These are phyloP conservation scores for Phytophthora pini DNA, from an alignment of 352 stramenopile genomes.

Conservation along the genomic window DNA sequence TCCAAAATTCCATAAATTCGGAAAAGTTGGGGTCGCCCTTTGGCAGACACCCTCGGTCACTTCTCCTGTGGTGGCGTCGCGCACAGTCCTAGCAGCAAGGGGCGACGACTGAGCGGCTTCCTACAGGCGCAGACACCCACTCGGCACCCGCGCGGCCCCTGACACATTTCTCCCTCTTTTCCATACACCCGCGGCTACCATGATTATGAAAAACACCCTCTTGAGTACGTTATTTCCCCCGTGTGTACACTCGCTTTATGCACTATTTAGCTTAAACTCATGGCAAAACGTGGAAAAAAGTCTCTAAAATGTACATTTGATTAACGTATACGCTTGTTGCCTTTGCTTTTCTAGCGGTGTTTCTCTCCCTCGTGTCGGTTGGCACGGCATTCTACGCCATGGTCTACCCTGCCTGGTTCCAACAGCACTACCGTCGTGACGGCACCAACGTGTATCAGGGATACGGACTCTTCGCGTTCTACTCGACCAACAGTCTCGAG, in stretches of 20 bases:
- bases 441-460: slow-evolving; percentile 80
- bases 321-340: not conserved
- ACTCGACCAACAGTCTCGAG: slow-evolving; percentile 76
- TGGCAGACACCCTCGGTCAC: slow-evolving; percentile 18
- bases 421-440: slow-evolving; percentile 82
- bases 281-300: slow-evolving; percentile 1
- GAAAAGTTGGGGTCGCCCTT: not conserved
- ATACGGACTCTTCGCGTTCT: slow-evolving; percentile 85
- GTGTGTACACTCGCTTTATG: slow-evolving; percentile 16
- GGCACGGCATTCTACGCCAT: slow-evolving; percentile 83
- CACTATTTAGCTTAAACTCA: not conserved
- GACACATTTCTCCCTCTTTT: not conserved
- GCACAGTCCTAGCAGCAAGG: slow-evolving; percentile 10
- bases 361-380: slow-evolving; percentile 78
- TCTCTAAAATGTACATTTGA: not conserved
- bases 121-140: slow-evolving; percentile 15
- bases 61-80: slow-evolving; percentile 40
- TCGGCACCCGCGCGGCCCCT: not conserved
- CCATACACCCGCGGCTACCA: slow-evolving; percentile 11
- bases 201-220: slow-evolving; percentile 80
- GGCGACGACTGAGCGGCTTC: slow-evolving; percentile 7
- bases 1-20: not conserved
- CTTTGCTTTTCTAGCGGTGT: slow-evolving; percentile 58
- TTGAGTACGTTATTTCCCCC: slow-evolving; percentile 53
- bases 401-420: slow-evolving; percentile 86